Percentiles rank a stretch among this genome's conserved stretches.
Conservation (phyloP, 768 basidiomycete genomes). For the Crepidotus variabilis region DNA sequence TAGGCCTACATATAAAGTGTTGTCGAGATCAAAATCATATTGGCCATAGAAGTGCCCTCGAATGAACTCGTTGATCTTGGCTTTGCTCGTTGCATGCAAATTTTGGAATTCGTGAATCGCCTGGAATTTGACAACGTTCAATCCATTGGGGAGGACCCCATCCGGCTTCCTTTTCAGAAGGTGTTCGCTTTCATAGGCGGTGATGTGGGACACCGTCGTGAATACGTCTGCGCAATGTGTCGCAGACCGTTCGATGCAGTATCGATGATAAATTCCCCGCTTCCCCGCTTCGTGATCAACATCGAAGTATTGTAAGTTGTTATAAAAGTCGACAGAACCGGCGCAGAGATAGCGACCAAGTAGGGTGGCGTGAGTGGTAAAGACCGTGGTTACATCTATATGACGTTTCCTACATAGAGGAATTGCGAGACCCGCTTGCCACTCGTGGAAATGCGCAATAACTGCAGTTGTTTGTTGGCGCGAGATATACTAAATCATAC, state of each 20-base stretch:
- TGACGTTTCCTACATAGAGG: constrained; percentile 94
- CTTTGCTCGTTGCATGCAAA: constrained; percentile 85
- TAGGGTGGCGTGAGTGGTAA: constrained; percentile 97
- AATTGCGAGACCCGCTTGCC: constrained; percentile 97
- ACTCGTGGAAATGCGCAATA: constrained; percentile 98
- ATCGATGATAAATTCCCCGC: constrained; percentile 95
- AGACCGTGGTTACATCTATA: constrained; percentile 97
- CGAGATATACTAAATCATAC: constrained; percentile 59
- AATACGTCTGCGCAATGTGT: constrained; percentile 98
- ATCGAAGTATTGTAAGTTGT: constrained; percentile 98
- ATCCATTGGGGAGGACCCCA: constrained; percentile 93
- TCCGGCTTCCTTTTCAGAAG: constrained; percentile 96
- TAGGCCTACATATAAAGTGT: constrained; percentile 72
- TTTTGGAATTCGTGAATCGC: constrained; percentile 99
- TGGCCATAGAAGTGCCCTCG: constrained; percentile 98
- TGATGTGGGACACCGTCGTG: constrained; percentile 97
- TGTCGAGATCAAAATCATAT: constrained; percentile 93
- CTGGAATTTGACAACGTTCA: constrained; percentile 98
- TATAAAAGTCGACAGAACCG: constrained; percentile 98
- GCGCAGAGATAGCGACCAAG: constrained; percentile 98
- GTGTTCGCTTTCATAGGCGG: constrained; percentile 96
- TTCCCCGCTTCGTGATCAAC: constrained; percentile 99
- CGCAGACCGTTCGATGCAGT: constrained; percentile 95
- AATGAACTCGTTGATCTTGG: constrained; percentile 98
- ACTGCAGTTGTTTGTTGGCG: constrained; percentile 83